phyloP scores from a whole-genome alignment of 805 yeast species.

The Candida oleophila region DNA sequence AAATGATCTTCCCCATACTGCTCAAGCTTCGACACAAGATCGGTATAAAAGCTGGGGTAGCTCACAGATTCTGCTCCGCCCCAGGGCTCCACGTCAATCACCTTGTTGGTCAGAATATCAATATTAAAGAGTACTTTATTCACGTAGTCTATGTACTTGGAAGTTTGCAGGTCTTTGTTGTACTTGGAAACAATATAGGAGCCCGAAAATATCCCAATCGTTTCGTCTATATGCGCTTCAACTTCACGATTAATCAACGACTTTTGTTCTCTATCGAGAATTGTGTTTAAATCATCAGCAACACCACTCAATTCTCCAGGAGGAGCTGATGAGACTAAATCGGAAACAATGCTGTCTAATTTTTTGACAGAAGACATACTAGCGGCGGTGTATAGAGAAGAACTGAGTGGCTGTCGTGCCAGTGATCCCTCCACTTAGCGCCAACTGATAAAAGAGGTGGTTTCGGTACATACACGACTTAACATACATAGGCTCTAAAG shows the following conservation, averaged over 20 bases:
- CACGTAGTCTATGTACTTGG: constrained; percentile 54
- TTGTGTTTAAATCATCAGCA: constrained; percentile 20
- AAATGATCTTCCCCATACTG: constrained; percentile 64
- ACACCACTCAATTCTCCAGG: constrained; percentile 37
- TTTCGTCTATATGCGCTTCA: constrained; percentile 26
- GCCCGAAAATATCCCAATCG: constrained; percentile 29
- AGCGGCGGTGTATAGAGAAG: neutral
- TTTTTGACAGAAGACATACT: constrained; percentile 10
- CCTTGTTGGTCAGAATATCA: constrained; percentile 50
- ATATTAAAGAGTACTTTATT: constrained; percentile 53
- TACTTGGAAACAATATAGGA: constrained; percentile 30
- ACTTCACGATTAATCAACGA: constrained; percentile 26
- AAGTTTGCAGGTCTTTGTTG: constrained; percentile 29
- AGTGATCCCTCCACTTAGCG: too few relatives aligned
- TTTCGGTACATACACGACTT: too few relatives aligned
- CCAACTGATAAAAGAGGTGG: too few relatives aligned
- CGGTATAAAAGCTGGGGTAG: constrained; percentile 29
- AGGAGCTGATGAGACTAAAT: constrained; percentile 35
- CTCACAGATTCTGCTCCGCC: constrained; percentile 15
- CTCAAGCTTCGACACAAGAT: constrained; percentile 33
- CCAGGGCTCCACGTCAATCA: constrained; percentile 52
- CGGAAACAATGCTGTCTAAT: constrained; percentile 24
- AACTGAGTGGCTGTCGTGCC: neutral
- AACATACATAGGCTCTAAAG: too few relatives aligned
- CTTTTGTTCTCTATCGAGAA: constrained; percentile 20